Base-by-base conservation (phyloP, 2,329 filamentous ascomycete species). In the Sporothrix pseudoabietina region DNA sequence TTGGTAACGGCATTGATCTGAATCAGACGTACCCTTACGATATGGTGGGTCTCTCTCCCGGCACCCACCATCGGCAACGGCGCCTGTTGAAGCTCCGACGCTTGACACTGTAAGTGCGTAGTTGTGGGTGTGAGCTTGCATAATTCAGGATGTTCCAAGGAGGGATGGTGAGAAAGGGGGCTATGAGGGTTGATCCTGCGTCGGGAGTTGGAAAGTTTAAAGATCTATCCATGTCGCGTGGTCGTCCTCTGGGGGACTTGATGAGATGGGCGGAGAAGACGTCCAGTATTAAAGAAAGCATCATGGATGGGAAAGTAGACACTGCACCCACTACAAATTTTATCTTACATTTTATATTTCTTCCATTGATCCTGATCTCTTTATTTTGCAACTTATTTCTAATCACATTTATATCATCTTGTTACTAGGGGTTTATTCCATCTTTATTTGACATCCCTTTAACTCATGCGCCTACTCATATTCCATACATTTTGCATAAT, bases 1-100 rank as follows among this genome's bases (percentile, higher is more conserved):
- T 80, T 57, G 80, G 79, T n/a, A 79, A 79, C 61, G 78, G 79
- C 16, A 71, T 79, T 14, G 75, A 74, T 16, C 75, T 81, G 4
- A 78, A 80, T 61, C 79, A 80, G 71, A 78, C 77, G 4, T 77
- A 79, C 52, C 77, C 78, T 3, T 80, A 81, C 52, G 77, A 76
- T 54, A 78, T 75, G 70, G 77, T 78, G 47, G 66, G 66, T 35
- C 8, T 35, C 63, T 26, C 3, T 69, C 61, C 16, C 32, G 14
- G 26, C 26, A 26, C 26, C 26, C 35, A 44, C 35, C 59, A 14
- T 65, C 59, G 35, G 35, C 59, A n/a, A 16, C 59, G 59, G 59
- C 59, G n/a, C n/a, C 35, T 26, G 9, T 35, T 16, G 39, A 26
- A 44, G 59, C 59, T 26, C 59, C 59, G 59, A 44, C 10, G 12